A percentile compares a stretch with the other conserved stretches of the same genome.
Evolutionary conservation across 2,329 filamentous ascomycete genomes (phyloP).

Genomic region (Talaromyces atroroseus): DNA sequence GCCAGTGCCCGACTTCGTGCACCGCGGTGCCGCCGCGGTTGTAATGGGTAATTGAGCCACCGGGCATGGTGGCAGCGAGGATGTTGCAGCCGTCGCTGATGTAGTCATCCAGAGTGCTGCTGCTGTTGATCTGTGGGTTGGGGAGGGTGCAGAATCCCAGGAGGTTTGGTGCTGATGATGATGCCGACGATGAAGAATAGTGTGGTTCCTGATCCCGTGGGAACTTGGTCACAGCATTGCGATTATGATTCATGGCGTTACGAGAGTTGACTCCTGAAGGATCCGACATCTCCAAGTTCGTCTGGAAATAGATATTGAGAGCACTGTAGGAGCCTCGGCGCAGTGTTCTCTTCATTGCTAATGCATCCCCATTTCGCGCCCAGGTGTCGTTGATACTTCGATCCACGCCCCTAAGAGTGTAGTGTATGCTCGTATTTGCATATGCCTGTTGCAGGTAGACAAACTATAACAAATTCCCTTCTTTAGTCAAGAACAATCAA

Average conservation of each 20-base stretch:
- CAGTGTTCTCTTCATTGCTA: constrained; percentile 49
- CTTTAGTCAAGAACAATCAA: background rate
- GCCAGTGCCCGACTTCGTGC: constrained; percentile 46
- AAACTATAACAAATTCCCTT: constrained; percentile 18
- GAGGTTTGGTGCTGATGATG: constrained; percentile 28
- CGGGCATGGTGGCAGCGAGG: constrained; percentile 53
- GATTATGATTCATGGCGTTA: constrained; percentile 2
- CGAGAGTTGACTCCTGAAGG: constrained; percentile 20
- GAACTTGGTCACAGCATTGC: background rate
- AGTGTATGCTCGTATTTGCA: constrained; percentile 42
- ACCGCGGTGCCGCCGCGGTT: constrained; percentile 42
- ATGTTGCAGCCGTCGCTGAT: constrained; percentile 53
- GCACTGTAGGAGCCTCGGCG: constrained; percentile 50
- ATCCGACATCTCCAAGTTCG: constrained; percentile 38
- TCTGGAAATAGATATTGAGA: constrained; percentile 58
- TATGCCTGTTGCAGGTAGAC: constrained; percentile 44
- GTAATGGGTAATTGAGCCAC: constrained; percentile 46
- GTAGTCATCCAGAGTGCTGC: constrained; percentile 37
- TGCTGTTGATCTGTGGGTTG: constrained; percentile 34
- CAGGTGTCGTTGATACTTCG: constrained; percentile 51
- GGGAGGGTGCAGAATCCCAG: constrained; percentile 53
- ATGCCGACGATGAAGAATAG: background rate
- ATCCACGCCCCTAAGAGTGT: constrained; percentile 45
- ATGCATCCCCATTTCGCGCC: constrained; percentile 46
- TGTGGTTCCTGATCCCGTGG: background rate